Percentiles rank a stretch among this genome's conserved stretches.
phyloP scores from a whole-genome alignment of 176 grass and related monocot genomes.

The Hordeum marinum region DNA sequence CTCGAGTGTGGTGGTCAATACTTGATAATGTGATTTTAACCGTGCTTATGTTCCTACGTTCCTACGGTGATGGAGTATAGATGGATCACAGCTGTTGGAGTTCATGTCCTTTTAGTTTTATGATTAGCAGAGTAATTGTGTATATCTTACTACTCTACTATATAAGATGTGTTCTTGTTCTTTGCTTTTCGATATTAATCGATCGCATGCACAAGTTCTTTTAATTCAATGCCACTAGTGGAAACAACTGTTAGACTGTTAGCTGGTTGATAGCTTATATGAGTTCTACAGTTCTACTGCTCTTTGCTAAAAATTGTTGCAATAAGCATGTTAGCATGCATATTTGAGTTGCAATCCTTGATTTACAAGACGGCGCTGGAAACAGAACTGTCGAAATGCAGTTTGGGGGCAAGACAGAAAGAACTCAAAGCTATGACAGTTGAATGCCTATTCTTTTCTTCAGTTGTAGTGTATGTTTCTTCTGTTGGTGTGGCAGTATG shows the following conservation, averaged over 20 bases:
- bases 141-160: background rate
- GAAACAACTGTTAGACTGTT: background rate
- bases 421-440: background rate
- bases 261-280: background rate
- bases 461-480: background rate
- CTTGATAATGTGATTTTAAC: background rate
- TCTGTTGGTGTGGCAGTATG: background rate
- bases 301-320: slow-evolving; percentile 1
- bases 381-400: background rate
- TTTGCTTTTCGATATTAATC: background rate
- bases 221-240: background rate
- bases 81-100: background rate
- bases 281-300: background rate
- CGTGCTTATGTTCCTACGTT: background rate
- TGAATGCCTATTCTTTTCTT: background rate
- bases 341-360: background rate
- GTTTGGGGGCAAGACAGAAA: background rate
- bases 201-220: background rate
- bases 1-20: background rate
- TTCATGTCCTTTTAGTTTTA: background rate
- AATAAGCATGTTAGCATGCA: background rate
- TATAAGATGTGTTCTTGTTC: background rate
- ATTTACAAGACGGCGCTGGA: background rate
- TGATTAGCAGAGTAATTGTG: background rate
- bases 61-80: background rate